Conservation (phyloP, 2,329 filamentous ascomycete species). For the Beauveria varroae region DNA sequence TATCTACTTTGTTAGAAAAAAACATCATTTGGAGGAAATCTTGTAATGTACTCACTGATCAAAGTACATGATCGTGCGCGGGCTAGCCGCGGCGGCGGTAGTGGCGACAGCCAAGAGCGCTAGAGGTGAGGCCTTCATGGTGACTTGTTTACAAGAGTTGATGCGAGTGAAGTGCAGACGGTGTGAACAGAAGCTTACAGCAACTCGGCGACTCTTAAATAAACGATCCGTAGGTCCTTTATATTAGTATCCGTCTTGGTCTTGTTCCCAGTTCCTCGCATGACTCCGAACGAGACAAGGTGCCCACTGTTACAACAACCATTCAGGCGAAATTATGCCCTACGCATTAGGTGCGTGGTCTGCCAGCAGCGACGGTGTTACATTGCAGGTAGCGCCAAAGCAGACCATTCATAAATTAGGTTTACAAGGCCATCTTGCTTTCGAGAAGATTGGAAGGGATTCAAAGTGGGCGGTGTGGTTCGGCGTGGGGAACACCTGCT, state of each 20-base stretch:
- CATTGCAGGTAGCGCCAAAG: too few species aligned
- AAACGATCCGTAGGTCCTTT: neutral
- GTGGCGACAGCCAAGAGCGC: slow-evolving; percentile 14
- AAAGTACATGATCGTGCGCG: slow-evolving; percentile 34
- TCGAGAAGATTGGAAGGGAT: too few species aligned
- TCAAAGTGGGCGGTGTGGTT: too few species aligned
- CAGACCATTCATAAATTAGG: too few species aligned
- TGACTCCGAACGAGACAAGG: neutral
- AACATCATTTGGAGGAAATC: too few species aligned
- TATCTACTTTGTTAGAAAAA: slow-evolving; percentile 23
- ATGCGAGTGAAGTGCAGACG: neutral
- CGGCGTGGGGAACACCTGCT: too few species aligned
- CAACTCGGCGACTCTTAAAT: neutral
- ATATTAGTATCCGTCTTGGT: neutral
- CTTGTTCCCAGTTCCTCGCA: neutral
- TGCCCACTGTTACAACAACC: neutral
- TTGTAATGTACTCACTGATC: slow-evolving; percentile 30
- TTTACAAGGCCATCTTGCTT: too few species aligned
- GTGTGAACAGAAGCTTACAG: neutral
- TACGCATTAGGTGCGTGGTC: too few species aligned
- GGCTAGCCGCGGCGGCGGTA: slow-evolving; percentile 16
- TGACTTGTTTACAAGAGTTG: neutral
- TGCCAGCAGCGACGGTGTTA: too few species aligned
- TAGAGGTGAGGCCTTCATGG: neutral
- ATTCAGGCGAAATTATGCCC: too few species aligned